Conservation (phyloP, 345 rosid genomes). For the Turritis glabra region DNA sequence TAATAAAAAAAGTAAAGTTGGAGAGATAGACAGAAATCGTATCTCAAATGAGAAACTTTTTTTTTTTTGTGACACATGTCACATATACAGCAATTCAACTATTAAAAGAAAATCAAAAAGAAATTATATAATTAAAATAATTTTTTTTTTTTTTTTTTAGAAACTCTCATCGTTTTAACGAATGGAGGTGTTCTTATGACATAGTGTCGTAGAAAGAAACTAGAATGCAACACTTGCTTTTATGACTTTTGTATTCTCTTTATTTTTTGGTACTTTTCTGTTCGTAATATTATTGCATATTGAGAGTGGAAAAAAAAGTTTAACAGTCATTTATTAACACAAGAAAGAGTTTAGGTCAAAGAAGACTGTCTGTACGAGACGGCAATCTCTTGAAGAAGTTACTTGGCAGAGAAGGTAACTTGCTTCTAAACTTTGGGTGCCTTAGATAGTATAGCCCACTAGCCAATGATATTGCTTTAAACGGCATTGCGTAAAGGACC, state of each 20-base stretch:
- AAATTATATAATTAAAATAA: too few species aligned
- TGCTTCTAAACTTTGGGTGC: slow-evolving; percentile 84
- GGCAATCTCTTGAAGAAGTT: slow-evolving; percentile 84
- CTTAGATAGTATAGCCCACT: slow-evolving; percentile 63
- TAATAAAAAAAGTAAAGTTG: too few species aligned
- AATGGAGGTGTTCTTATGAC: too few species aligned
- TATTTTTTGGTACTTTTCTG: background rate
- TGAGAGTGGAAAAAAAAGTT: background rate
- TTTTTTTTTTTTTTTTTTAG: too few species aligned
- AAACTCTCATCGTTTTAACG: too few species aligned
- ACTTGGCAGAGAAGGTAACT: slow-evolving; percentile 75
- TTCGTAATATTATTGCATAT: background rate
- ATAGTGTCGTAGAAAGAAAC: too few species aligned
- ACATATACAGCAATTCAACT: too few species aligned
- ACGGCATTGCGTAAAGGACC: slow-evolving; percentile 64
- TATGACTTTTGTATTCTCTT: background rate
- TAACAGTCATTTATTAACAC: background rate
- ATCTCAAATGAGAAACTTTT: too few species aligned
- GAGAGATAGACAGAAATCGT: too few species aligned
- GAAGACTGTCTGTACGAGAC: slow-evolving; percentile 63
- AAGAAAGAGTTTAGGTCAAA: slow-evolving; percentile 37
- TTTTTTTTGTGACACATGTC: too few species aligned
- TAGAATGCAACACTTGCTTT: background rate
- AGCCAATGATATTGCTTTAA: slow-evolving; percentile 56
- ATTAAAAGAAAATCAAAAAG: too few species aligned